These are phyloP conservation scores for Yamadazyma sp. DNA, from an alignment of 805 yeast species.

Conservation along the genomic window DNA sequence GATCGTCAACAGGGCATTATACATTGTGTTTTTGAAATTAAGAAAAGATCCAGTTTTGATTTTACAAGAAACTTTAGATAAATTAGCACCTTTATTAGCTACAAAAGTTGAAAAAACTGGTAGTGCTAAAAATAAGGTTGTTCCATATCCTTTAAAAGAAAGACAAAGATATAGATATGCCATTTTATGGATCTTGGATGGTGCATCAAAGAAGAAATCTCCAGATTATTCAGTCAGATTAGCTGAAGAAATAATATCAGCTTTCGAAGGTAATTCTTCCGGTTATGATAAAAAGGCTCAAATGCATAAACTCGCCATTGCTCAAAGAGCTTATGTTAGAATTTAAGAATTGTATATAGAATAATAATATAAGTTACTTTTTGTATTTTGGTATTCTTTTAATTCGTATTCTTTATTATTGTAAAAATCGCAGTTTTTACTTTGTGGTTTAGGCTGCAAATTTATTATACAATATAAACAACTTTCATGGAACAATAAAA, in stretches of 20 bases:
- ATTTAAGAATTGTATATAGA: slow-evolving; percentile 14
- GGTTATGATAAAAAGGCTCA: slow-evolving; percentile 81
- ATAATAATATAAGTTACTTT: slow-evolving; percentile 7
- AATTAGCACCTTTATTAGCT: slow-evolving; percentile 79
- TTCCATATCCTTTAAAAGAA: slow-evolving; percentile 79
- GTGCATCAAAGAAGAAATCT: slow-evolving; percentile 74
- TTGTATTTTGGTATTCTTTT: no score
- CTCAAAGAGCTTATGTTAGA: slow-evolving; percentile 78
- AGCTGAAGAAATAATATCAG: slow-evolving; percentile 83
- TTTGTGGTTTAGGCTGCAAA: slow-evolving; percentile 10
- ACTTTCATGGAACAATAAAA: no score
- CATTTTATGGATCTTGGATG: slow-evolving; percentile 86
- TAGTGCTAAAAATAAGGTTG: slow-evolving; percentile 74
- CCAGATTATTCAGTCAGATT: slow-evolving; percentile 83
- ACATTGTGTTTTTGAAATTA: slow-evolving; percentile 67
- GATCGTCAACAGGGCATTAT: slow-evolving; percentile 71
- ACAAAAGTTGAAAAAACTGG: slow-evolving; percentile 78
- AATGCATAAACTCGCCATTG: slow-evolving; percentile 83
- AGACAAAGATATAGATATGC: slow-evolving; percentile 86
- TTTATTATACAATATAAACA: slow-evolving; percentile 1
- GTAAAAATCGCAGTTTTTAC: no score
- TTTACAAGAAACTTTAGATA: slow-evolving; percentile 71
- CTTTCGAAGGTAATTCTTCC: slow-evolving; percentile 72
- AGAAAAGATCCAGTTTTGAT: slow-evolving; percentile 79
- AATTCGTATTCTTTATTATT: no score